Conservation (phyloP, 768 basidiomycete species). For the Collybia nuda region DNA sequence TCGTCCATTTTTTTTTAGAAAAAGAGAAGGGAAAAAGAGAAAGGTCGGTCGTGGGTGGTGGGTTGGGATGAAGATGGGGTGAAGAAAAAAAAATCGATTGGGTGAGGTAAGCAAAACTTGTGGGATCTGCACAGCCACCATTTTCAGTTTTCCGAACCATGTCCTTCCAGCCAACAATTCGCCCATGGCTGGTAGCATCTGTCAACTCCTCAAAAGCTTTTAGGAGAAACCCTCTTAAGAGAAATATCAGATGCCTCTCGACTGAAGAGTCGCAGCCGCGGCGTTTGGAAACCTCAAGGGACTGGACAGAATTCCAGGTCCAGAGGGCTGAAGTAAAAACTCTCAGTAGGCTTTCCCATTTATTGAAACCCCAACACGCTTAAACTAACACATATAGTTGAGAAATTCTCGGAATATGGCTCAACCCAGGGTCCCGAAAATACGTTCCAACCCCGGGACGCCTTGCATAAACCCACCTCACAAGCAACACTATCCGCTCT, state of each 20-base stretch:
- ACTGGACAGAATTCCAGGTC: constrained; percentile 67
- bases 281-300: constrained; percentile 46
- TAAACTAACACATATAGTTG: constrained; percentile 37
- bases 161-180: constrained; percentile 34
- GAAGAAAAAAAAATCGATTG: constrained; percentile 48
- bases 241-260: constrained; percentile 21
- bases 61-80: constrained; percentile 38
- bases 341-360: constrained; percentile 43
- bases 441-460: constrained; percentile 72
- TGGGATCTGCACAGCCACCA: constrained; percentile 45
- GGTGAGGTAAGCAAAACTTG: constrained; percentile 57
- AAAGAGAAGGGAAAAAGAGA: constrained; percentile 25
- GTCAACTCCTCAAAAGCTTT: constrained; percentile 26
- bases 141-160: constrained; percentile 23
- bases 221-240: constrained; percentile 9
- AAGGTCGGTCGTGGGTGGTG: constrained; percentile 32
- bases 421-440: constrained; percentile 71
- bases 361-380: constrained; percentile 5
- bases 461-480: constrained; percentile 63
- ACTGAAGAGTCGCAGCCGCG: constrained; percentile 17
- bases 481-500: constrained; percentile 85
- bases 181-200: constrained; percentile 36
- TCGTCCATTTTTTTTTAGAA: constrained; percentile 77
- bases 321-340: constrained; percentile 54
- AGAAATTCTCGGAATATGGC: constrained; percentile 69